Evolutionary conservation across 1,284 basidiomycete genomes (phyloP).

Genomic region (Apiotrichum veenhuisii): DNA sequence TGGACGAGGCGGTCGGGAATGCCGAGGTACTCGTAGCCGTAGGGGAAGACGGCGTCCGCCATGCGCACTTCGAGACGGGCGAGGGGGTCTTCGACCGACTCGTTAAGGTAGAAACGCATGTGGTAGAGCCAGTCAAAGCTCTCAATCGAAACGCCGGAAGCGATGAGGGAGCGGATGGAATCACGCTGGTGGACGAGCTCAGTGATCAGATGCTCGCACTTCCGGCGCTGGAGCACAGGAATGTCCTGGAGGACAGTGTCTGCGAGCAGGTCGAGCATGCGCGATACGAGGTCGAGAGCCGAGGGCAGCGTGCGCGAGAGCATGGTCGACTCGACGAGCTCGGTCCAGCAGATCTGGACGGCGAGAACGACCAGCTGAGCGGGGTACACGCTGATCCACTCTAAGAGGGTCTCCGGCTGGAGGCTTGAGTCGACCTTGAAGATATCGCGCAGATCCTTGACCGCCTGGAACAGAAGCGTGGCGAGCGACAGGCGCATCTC

Average conservation of each 20-base stretch:
- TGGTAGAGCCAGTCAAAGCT: slow-evolving; percentile 94
- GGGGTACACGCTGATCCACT: slow-evolving; percentile 89
- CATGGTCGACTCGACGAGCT: slow-evolving; percentile 72
- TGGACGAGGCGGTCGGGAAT: slow-evolving; percentile 96
- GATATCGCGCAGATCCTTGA: slow-evolving; percentile 62
- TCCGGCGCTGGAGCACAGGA: slow-evolving; percentile 79
- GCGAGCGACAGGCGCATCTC: slow-evolving; percentile 94
- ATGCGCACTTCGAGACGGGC: slow-evolving; percentile 75
- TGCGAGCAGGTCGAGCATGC: slow-evolving; percentile 87
- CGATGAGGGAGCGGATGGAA: slow-evolving; percentile 76
- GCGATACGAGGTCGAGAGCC: slow-evolving; percentile 70
- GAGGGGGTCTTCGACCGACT: slow-evolving; percentile 65
- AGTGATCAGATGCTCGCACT: slow-evolving; percentile 98
- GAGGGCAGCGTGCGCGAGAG: slow-evolving; percentile 57
- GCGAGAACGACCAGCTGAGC: slow-evolving; percentile 94
- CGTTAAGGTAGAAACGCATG: slow-evolving; percentile 95
- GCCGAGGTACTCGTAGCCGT: slow-evolving; percentile 98
- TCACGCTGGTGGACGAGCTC: slow-evolving; percentile 98
- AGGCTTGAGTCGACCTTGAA: slow-evolving; percentile 55
- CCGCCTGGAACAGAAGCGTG: slow-evolving; percentile 34
- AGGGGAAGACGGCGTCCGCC: slow-evolving; percentile 90
- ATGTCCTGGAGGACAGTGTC: slow-evolving; percentile 93
- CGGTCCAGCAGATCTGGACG: slow-evolving; percentile 90
- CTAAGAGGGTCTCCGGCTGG: slow-evolving; percentile 66
- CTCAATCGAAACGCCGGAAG: slow-evolving; percentile 61